Base-by-base conservation (phyloP, 1,284 basidiomycete genomes). In the Agroathelia rolfsii region DNA sequence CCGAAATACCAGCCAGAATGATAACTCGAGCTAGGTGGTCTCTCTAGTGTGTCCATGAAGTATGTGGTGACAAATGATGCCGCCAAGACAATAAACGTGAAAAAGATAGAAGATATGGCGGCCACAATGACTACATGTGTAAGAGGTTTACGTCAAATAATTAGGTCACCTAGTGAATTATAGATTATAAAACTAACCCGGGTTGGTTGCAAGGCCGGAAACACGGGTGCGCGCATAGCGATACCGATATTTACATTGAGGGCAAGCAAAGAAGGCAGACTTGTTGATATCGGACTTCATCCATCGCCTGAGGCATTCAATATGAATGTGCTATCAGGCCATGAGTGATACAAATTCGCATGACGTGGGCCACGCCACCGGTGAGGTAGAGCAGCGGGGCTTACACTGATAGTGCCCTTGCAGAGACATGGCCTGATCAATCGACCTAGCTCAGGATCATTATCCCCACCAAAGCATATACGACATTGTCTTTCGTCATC, bases 361-460 rank as follows among this genome's bases (percentile, higher is more conserved):
- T n/a, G n/a, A n/a, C n/a, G n/a, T n/a, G n/a, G n/a, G n/a, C 27
- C 25, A 30, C 18, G 24, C 19, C 15, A 30, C 19, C 27, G 24
- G 23, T 26, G 24, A 24, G 38, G 18, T 35, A 30, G 22, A 39
- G 19, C 30, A 30, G 20, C 30, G 22, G 6, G 37, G 60, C 77
- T 52, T 53, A 84, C 81, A 41, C 73, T 78, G 34, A 86, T 83
- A n/a, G 77, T 75, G 18, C 83, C 83, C 41, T 68, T 76, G 56
- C 82, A 87, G 1, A 77, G 65, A 52, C 83, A 86, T 5, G 83
- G 82, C 22, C 74, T 69, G 43, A 85, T 81, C 38, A 85, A 68
- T 35, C 72, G 66, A 5, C 82, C 82, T 21, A 77, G 61, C 34
- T 71, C 63, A 4, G 49, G 55, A 45, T 80, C 77, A 28, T 60